Evolutionary conservation across 1,284 basidiomycete species (phyloP), one percentile per base, ranked within the genome.

Genomic region (Irpex rosettiformis): DNA sequence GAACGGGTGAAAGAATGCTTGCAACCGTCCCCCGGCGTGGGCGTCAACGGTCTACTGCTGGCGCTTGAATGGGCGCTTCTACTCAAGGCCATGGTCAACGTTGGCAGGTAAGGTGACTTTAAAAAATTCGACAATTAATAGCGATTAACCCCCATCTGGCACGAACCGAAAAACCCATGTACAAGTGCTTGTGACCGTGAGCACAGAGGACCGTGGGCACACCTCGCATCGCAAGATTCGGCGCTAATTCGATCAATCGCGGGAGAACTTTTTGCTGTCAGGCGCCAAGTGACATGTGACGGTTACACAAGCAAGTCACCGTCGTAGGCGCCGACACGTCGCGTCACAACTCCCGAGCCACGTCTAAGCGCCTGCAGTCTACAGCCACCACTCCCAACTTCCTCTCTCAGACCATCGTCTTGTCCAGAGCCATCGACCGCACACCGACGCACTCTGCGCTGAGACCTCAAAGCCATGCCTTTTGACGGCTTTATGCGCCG

Each of bases 401-500:
- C n/a, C n/a, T n/a, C n/a, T n/a, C n/a, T n/a, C n/a, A n/a, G n/a
- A n/a, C n/a, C n/a, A n/a, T n/a, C n/a, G n/a, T 22, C 43, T 45
- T 45, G 43, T 3, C 3, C 21, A 3, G 10, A 21, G 13, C 21
- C 11, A 11, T n/a, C 29, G 28, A 4, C 52, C 28, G 5, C 13
- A 7, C n/a, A n/a, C n/a, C n/a, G n/a, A n/a, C n/a, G n/a, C n/a
- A n/a, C n/a, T n/a, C n/a, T n/a, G n/a, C n/a, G n/a, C n/a, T n/a
- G n/a, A 16, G 25, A 21, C 48, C 11, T n/a, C 5, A 40, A 33
- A 33, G 42, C 27, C 45, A 79, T 81, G 75, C 76, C 78, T n/a
- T 47, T 79, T 28, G 71, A 74, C 65, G 74, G 74, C 63, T 62
- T 70, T 40, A 58, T 80, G 24, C 75, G 76, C 43, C 75, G 75